Base-by-base conservation (phyloP, 2,329 filamentous ascomycete genomes). In the Zymoseptoria crescenta region DNA sequence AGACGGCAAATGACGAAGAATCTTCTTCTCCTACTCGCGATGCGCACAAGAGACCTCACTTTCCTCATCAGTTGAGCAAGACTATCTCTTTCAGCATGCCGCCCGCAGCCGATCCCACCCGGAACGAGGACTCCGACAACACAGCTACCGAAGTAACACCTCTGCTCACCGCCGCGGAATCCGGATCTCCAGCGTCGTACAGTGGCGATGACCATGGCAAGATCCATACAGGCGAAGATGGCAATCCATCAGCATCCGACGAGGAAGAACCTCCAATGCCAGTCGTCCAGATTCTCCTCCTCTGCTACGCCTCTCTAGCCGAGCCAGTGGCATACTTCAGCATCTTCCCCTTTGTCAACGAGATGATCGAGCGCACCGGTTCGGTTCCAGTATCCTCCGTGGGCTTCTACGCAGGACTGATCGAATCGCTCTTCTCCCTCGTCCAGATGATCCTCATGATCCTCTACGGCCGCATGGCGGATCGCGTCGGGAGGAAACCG, bases 381-480 rank as follows among this genome's bases (percentile, higher is more conserved):
- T 68, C 78, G 9, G 74, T 93, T 1, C 72, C 79, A 1, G 76
- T 83, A 51, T 75, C 80, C n/a, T 86, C 91, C 70, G 84, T 91
- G 3, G 89, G 89, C 1, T 93, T 92, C 75, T 88, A 92, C 67
- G 87, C 80, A 59, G 89, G 89, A 2, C 75, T 91, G 13, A 90
- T 92, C 69, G 80, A 83, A 67, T 81, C 79, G 0, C 73, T 90
- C 35, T 92, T 92, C 74, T 88, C 85, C 2, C 74, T 87, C 8
- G 87, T 86, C 0, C 88, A 91, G 73, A 89, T 89, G 80, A 57
- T 83, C n/a, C 81, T 91, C 59, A 89, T 93, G 84, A 81, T 93
- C 27, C 75, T 80, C 62, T 93, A 89, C 87, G 88, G 88, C 54
- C 78, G 76, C 67, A 83, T 79, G 57, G 83, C 83, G 2, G 89